phyloP scores from a whole-genome alignment of 2,329 filamentous ascomycete species.

The Botrytis aclada region DNA sequence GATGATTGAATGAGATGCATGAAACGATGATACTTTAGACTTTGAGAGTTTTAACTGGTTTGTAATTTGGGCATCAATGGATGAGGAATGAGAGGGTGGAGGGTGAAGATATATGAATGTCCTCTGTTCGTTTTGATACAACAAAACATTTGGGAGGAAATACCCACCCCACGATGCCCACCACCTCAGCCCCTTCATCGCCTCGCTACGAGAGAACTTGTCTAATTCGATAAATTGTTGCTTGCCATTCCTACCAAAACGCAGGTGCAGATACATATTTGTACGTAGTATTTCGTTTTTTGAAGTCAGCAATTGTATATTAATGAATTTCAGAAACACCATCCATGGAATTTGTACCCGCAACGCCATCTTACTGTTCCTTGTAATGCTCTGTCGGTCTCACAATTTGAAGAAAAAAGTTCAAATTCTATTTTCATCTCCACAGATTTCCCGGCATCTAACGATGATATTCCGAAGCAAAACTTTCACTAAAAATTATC shows the following conservation, averaged over 20 bases:
- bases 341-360: neutral
- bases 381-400: neutral
- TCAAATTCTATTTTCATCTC: neutral
- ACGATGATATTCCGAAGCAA: neutral
- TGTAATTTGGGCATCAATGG: neutral
- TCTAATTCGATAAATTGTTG: neutral
- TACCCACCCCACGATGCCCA: neutral
- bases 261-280: neutral
- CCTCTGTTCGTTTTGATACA: neutral
- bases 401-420: neutral
- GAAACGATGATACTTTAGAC: neutral
- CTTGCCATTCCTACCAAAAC: neutral
- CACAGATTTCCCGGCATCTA: neutral
- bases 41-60: no score
- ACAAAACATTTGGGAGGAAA: neutral
- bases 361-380: neutral
- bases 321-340: neutral
- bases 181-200: conserved; percentile 7
- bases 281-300: neutral
- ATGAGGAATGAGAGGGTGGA: neutral
- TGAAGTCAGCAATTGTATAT: neutral
- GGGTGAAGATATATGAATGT: neutral
- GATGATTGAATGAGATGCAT: neutral
- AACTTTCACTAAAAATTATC: neutral
- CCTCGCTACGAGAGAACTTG: neutral